These are phyloP conservation scores for Andrographis paniculata DNA, from an alignment of 305 asterid genomes.

Conservation along the genomic window DNA sequence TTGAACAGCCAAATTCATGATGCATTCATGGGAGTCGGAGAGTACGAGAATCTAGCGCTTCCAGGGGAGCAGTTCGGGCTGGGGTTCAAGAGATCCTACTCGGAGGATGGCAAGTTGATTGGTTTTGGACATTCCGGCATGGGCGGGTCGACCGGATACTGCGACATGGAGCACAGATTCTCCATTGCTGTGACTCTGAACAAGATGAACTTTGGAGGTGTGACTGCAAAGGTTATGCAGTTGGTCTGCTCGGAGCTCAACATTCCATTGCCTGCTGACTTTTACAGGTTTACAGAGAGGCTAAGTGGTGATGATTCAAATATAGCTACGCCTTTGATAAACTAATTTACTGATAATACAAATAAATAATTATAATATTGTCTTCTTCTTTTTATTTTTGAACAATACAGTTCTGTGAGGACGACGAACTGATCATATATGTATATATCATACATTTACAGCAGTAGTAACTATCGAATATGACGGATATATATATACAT, in stretches of 20 bases:
- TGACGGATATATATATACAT: too few species aligned
- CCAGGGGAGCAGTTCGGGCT: constrained; percentile 74
- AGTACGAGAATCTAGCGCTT: constrained; percentile 49
- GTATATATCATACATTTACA: too few species aligned
- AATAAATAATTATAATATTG: too few species aligned
- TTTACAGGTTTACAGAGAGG: constrained; percentile 46
- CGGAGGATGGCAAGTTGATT: constrained; percentile 53
- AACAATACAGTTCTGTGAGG: neutral
- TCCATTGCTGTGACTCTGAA: constrained; percentile 76
- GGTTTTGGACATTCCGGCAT: constrained; percentile 96
- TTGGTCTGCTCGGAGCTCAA: constrained; percentile 80
- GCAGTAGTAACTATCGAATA: too few species aligned
- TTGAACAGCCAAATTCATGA: constrained; percentile 54
- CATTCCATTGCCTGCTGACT: constrained; percentile 71
- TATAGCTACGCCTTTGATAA: constrained; percentile 46
- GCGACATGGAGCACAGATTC: constrained; percentile 63
- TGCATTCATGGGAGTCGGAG: constrained; percentile 69
- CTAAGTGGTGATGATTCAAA: constrained; percentile 29
- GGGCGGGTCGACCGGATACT: constrained; percentile 87
- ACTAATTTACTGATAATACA: constrained; percentile 47
- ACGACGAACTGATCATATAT: neutral
- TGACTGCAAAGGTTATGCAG: constrained; percentile 69
- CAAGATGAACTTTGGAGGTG: constrained; percentile 77
- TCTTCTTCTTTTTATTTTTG: neutral
- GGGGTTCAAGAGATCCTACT: constrained; percentile 68